Conservation (phyloP, 768 basidiomycete genomes). For the Hygrophorus russula region DNA sequence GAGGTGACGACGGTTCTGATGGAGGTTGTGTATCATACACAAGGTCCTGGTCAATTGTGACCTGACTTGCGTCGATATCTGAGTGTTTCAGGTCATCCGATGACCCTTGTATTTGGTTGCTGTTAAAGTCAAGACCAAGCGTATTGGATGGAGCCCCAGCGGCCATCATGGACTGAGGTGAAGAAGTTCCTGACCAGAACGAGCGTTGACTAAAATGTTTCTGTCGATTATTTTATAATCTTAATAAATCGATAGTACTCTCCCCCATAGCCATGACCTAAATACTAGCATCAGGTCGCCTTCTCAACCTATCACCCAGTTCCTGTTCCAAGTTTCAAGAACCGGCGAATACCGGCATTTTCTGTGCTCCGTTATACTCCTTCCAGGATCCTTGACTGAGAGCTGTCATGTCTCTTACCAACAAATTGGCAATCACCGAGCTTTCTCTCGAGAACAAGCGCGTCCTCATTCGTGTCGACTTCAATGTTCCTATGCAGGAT, state of each 20-base stretch:
- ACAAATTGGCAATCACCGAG: slow-evolving; percentile 90
- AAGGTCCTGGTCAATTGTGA: not conserved
- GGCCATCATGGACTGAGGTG: not conserved
- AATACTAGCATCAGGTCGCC: too few species aligned
- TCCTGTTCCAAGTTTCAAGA: too few species aligned
- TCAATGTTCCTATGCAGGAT: slow-evolving; percentile 89
- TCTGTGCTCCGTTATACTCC: too few species aligned
- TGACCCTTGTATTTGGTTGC: slow-evolving; percentile 27
- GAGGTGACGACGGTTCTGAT: slow-evolving; percentile 5
- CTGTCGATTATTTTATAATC: too few species aligned
- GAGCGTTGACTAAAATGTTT: too few species aligned
- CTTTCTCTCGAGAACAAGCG: slow-evolving; percentile 79
- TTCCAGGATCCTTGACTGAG: too few species aligned
- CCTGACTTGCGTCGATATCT: slow-evolving; percentile 3
- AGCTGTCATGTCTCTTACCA: slow-evolving; percentile 94
- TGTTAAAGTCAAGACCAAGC: slow-evolving; percentile 61
- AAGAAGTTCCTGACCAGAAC: too few species aligned
- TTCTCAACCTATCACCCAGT: too few species aligned
- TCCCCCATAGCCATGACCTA: too few species aligned
- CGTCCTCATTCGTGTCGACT: slow-evolving; percentile 91
- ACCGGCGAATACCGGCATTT: too few species aligned
- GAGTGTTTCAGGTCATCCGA: slow-evolving; percentile 5
- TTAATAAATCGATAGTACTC: too few species aligned
- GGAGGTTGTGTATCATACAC: slow-evolving; percentile 6
- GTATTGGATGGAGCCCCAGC: slow-evolving; percentile 30